Evolutionary conservation across 495 filamentous ascomycete genomes (phyloP).

Genomic region (Talaromyces nanjingensis): DNA sequence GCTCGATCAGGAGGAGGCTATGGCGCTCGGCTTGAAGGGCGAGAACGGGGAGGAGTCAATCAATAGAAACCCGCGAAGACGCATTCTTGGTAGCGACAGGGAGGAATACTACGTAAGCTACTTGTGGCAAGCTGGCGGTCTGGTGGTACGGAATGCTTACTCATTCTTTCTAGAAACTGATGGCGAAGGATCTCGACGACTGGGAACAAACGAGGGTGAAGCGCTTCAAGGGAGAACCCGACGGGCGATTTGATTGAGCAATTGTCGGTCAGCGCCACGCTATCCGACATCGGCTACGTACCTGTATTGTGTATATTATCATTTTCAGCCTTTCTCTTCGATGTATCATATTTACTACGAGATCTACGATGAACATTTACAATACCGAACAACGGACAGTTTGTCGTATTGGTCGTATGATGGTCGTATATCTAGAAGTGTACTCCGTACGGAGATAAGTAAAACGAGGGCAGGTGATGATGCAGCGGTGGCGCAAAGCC

Average conservation of each 20-base stretch:
- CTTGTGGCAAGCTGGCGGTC: slow-evolving; percentile 5
- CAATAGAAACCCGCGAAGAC: slow-evolving; percentile 38
- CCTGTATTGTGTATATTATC: background rate
- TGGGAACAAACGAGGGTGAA: slow-evolving; percentile 96
- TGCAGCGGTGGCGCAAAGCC: background rate
- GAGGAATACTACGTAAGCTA: slow-evolving; percentile 91
- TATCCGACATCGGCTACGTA: background rate
- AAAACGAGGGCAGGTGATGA: background rate
- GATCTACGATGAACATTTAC: background rate
- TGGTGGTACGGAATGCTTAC: slow-evolving; percentile 7
- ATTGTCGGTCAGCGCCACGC: slow-evolving; percentile 18
- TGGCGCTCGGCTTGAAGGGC: slow-evolving; percentile 62
- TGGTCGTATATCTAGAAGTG: background rate
- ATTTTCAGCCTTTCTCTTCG: background rate
- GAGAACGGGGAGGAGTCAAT: slow-evolving; percentile 39
- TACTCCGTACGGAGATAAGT: no score
- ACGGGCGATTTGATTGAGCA: slow-evolving; percentile 57
- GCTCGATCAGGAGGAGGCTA: slow-evolving; percentile 68
- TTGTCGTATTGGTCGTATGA: background rate
- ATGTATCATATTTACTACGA: slow-evolving; percentile 3
- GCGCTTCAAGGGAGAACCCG: slow-evolving; percentile 78
- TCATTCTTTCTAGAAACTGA: slow-evolving; percentile 55
- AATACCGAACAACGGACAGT: background rate
- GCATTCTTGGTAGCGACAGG: slow-evolving; percentile 50
- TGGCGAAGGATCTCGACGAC: slow-evolving; percentile 84